phyloP scores from a whole-genome alignment of 305 asterid genomes.

The Fraxinus paxiana region DNA sequence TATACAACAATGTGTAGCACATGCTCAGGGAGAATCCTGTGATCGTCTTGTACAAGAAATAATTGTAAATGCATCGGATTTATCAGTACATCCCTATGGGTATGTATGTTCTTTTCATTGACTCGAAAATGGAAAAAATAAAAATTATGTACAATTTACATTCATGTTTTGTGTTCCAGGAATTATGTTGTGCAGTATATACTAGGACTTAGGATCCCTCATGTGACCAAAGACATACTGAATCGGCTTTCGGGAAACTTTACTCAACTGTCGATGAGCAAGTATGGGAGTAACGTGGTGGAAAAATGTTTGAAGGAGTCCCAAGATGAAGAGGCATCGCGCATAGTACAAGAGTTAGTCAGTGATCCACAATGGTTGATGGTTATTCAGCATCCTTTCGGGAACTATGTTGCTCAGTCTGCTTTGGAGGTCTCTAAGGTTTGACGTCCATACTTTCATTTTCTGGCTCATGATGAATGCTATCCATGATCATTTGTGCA shows the following conservation, averaged over 20 bases:
- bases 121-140: neutral
- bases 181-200: conserved; percentile 33
- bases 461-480: no score
- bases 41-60: conserved; percentile 31
- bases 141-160: neutral
- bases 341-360: conserved; percentile 32
- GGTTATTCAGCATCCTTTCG: conserved; percentile 44
- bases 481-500: no score
- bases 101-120: neutral
- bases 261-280: conserved; percentile 21
- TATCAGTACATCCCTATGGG: conserved; percentile 36
- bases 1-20: conserved; percentile 27
- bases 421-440: conserved; percentile 49
- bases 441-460: neutral
- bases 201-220: conserved; percentile 20
- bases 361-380: conserved; percentile 35
- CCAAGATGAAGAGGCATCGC: neutral
- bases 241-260: conserved; percentile 22
- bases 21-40: conserved; percentile 20
- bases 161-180: neutral
- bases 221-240: conserved; percentile 2
- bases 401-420: conserved; percentile 46
- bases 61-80: conserved; percentile 12
- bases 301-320: conserved; percentile 26
- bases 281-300: conserved; percentile 29